phyloP scores from a whole-genome alignment of 2,329 filamentous ascomycete genomes.

The Calonectria honghensis region DNA sequence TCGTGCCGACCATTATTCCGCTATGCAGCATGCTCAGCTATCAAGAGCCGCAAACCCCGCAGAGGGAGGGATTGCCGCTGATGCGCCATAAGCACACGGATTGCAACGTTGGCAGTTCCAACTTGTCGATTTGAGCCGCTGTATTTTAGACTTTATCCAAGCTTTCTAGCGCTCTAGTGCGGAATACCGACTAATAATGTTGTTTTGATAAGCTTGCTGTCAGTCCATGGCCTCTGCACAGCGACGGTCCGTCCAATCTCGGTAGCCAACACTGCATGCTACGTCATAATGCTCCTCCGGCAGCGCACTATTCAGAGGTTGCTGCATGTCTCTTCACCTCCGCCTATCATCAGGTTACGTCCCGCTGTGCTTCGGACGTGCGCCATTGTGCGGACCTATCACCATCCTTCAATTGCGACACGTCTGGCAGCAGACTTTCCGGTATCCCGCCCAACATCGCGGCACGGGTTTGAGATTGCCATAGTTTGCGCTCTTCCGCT shows the following conservation, averaged over 20 bases:
- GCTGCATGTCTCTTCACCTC: neutral
- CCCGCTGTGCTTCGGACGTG: neutral
- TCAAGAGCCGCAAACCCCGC: neutral
- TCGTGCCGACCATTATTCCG: neutral
- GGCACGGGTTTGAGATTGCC: slow-evolving; percentile 42
- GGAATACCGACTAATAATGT: neutral
- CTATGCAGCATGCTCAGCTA: neutral
- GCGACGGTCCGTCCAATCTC: neutral
- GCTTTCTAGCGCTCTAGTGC: neutral
- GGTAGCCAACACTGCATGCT: too few species aligned
- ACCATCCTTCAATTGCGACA: neutral
- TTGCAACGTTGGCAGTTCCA: neutral
- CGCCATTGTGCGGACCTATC: neutral
- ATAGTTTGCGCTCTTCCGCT: slow-evolving; percentile 47
- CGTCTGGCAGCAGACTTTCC: neutral
- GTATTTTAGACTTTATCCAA: neutral
- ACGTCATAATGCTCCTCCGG: neutral
- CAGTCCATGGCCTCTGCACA: neutral
- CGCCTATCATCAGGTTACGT: neutral
- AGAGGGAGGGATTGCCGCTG: neutral
- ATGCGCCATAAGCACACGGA: neutral
- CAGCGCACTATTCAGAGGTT: neutral
- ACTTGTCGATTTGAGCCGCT: neutral
- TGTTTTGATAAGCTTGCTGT: neutral
- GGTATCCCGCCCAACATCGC: neutral